phyloP scores from a whole-genome alignment of 1,284 basidiomycete genomes.

The Dichomitus squalens region DNA sequence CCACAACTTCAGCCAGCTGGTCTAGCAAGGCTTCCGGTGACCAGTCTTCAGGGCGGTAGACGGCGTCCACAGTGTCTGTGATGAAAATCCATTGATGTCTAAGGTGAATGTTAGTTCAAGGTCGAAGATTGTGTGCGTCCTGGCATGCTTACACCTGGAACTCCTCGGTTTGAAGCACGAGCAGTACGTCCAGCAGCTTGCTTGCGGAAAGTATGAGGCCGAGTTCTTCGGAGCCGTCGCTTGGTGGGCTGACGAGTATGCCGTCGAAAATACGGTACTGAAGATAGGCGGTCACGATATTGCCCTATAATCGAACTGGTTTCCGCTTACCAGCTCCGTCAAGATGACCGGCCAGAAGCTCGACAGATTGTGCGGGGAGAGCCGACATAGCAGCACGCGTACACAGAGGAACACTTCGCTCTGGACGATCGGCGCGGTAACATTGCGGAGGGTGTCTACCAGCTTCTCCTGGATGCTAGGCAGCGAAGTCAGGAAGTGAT shows the following conservation, averaged over 20 bases:
- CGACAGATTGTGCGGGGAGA: constrained; percentile 88
- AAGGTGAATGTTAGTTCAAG: constrained; percentile 3
- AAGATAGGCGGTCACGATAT: constrained; percentile 14
- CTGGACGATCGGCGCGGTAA: constrained; percentile 84
- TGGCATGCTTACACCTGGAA: constrained; percentile 84
- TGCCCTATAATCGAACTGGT: neutral
- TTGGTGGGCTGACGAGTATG: constrained; percentile 58
- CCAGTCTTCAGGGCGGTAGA: constrained; percentile 86
- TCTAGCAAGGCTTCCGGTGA: constrained; percentile 89
- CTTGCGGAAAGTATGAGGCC: constrained; percentile 84
- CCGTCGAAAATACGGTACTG: constrained; percentile 81
- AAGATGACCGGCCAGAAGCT: constrained; percentile 98
- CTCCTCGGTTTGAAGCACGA: constrained; percentile 93
- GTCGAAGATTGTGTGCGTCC: neutral
- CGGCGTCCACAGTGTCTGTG: constrained; percentile 95
- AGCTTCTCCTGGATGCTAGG: constrained; percentile 96
- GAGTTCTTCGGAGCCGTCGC: constrained; percentile 83
- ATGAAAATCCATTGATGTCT: constrained; percentile 99
- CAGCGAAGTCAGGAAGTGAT: constrained; percentile 88
- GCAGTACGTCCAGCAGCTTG: constrained; percentile 91
- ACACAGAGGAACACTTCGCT: constrained; percentile 95
- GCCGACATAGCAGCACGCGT: constrained; percentile 88
- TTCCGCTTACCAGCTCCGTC: constrained; percentile 77
- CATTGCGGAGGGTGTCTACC: constrained; percentile 88
- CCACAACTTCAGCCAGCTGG: constrained; percentile 82